Evolutionary conservation across 1,139 yeast genomes (phyloP).

Genomic region (Sugiyamaella xylanicola): DNA sequence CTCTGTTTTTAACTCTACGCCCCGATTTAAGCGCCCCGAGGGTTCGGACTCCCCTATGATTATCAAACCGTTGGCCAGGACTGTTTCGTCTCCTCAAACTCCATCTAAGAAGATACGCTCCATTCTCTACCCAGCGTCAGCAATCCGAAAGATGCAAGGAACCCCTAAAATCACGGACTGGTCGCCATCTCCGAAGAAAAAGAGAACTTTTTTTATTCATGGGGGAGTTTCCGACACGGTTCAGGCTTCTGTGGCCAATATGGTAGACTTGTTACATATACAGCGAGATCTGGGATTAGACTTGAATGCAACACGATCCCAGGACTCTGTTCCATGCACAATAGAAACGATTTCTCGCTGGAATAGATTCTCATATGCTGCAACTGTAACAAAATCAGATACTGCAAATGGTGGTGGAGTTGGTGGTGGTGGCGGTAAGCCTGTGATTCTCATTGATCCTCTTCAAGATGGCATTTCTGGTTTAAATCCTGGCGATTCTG

Average conservation of each 20-base stretch:
- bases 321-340: neutral
- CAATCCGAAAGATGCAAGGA: neutral
- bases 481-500: neutral
- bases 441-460: conserved; percentile 12
- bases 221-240: conserved; percentile 23
- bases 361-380: conserved; percentile 13
- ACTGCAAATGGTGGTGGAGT: neutral
- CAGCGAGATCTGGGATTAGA: conserved; percentile 13
- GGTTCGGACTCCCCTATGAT: neutral
- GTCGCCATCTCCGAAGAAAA: conserved; percentile 26
- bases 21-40: neutral
- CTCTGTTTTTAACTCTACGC: neutral
- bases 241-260: conserved; percentile 20
- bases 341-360: conserved; percentile 9
- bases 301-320: neutral
- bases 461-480: neutral
- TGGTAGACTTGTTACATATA: conserved; percentile 12
- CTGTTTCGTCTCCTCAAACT: neutral
- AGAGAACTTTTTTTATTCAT: conserved; percentile 15
- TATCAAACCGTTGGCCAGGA: neutral
- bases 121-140: conserved; percentile 4
- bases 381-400: no score
- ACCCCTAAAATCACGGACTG: conserved; percentile 3
- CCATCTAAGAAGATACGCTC: conserved; percentile 5
- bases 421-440: neutral